Evolutionary conservation across 148 eudicot genomes (phyloP), one percentile per base, ranked within the genome.

Genomic region (Suaeda aralocaspica): DNA sequence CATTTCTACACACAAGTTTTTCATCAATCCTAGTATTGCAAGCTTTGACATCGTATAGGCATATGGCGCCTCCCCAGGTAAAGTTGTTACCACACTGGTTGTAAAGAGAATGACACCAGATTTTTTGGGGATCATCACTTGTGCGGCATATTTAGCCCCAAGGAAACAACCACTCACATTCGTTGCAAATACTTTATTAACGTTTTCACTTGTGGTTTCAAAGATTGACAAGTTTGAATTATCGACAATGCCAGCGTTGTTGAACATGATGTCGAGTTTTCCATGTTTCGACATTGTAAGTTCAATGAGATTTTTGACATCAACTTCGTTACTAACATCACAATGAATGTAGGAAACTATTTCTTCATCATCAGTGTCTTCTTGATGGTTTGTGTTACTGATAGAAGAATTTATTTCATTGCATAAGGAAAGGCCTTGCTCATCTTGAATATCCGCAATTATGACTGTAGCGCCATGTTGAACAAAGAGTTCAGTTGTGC

Each of bases 231-330:
- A n/a, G 24, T 66, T 74, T 8, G 42, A 66, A n/a, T 69, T 71
- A 1, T 76, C 82, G 1, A 66, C 36, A 6, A 65, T 75, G 4
- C 89, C 89, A 0, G 86, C 89, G 19, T 85, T 85, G 84, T 76
- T 77, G 76, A 72, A 82, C 89, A 85, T 82, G 48, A 85, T 80
- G 83, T 85, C 86, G n/a, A 85, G 89, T 59, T 72, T 80, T 0
- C 86, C 84, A 45, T 80, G 71, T 64, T 59, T 76, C 5, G 81
- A 29, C 11, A 85, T 19, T 0, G 89, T 73, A 5, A 57, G 3
- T 12, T 82, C 70, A 3, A 85, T 74, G 1, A 67, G 73, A 16
- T 76, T 68, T 22, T 60, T 48, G 13, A 85, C 81, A n/a, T 80
- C 76, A 2, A 52, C 21, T 13, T 85, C 86, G 11, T 44, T 51